phyloP scores from a whole-genome alignment of 2,329 filamentous ascomycete species.

The Fusarium nygamai region DNA sequence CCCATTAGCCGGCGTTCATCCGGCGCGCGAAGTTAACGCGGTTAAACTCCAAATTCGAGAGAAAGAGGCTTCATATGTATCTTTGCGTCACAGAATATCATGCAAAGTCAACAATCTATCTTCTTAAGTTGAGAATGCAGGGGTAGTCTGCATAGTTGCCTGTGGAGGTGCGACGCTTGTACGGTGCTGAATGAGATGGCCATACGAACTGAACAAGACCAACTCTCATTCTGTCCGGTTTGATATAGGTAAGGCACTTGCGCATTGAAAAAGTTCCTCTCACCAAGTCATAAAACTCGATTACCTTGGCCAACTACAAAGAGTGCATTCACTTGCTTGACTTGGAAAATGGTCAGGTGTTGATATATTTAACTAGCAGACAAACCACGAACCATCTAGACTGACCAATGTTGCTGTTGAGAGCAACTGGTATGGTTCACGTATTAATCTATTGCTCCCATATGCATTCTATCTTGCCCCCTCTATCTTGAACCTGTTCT shows the following conservation, averaged over 20 bases:
- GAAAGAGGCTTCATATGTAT: neutral
- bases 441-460: slow-evolving; percentile 10
- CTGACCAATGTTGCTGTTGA: neutral
- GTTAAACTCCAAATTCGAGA: neutral
- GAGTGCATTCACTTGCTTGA: neutral
- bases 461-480: neutral
- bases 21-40: slow-evolving; percentile 27
- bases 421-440: neutral
- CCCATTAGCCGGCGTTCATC: slow-evolving; percentile 37
- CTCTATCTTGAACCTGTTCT: slow-evolving; percentile 1
- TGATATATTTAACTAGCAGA: neutral
- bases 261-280: neutral
- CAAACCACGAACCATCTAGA: neutral
- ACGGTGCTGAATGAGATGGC: neutral
- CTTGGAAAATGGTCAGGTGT: neutral
- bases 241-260: neutral
- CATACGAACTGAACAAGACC: neutral
- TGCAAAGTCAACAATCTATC: neutral
- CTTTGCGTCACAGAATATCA: neutral
- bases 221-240: neutral
- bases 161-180: neutral
- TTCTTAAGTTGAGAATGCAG: neutral
- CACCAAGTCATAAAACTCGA: neutral
- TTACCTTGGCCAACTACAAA: neutral
- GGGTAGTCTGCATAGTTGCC: neutral